Evolutionary conservation across 768 basidiomycete genomes (phyloP).

Genomic region (Coprinopsis cinerea): DNA sequence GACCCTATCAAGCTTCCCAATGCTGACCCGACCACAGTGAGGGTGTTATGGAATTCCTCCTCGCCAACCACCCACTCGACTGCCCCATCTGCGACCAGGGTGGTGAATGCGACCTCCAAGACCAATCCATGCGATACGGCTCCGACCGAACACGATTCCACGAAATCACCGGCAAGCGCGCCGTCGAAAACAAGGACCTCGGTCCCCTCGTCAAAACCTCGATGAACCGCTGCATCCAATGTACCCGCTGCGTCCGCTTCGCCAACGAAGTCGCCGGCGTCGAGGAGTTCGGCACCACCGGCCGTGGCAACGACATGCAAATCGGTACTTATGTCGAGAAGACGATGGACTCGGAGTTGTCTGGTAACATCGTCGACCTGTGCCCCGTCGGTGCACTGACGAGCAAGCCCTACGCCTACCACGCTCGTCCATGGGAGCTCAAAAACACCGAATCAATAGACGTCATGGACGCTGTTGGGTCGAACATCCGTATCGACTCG

Average conservation of each 20-base stretch:
- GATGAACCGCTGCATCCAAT: conserved; percentile 99
- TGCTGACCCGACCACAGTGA: conserved; percentile 46
- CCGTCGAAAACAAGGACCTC: conserved; percentile 96
- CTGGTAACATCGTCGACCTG: conserved; percentile 94
- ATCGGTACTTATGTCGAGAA: conserved; percentile 99
- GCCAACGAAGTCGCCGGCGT: conserved; percentile 99
- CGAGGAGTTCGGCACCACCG: conserved; percentile 94
- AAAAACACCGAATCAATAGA: conserved; percentile 98
- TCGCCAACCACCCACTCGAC: conserved; percentile 96
- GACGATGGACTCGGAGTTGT: conserved; percentile 95
- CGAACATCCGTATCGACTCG: conserved; percentile 94
- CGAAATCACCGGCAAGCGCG: conserved; percentile 96
- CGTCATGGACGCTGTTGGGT: conserved; percentile 91
- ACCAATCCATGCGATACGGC: conserved; percentile 99
- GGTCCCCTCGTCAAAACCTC: conserved; percentile 97
- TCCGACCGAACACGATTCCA: conserved; percentile 97
- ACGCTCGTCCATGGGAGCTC: conserved; percentile 96
- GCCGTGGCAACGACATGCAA: conserved; percentile 96
- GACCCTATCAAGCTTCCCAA: background rate
- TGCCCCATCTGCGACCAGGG: conserved; percentile 99
- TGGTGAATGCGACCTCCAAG: conserved; percentile 97
- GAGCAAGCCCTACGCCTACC: conserved; percentile 97
- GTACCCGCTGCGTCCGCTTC: conserved; percentile 97
- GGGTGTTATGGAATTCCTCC: conserved; percentile 98
- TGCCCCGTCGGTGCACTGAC: conserved; percentile 98